Conservation (phyloP, 805 yeast species). For the Yamadazyma tumulicola region DNA sequence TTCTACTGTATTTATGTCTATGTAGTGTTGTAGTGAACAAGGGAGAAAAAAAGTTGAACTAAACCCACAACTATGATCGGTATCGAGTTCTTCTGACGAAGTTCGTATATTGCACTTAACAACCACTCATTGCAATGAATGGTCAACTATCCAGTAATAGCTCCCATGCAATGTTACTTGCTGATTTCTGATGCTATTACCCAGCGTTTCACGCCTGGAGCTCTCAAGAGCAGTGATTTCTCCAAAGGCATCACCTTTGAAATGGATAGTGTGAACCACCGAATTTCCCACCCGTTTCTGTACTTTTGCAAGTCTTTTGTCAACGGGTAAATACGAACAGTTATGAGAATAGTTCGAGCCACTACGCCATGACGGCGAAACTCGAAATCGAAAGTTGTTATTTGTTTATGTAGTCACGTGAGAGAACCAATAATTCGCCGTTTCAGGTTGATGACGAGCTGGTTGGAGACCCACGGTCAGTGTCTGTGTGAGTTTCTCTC, state of each 20-base stretch:
- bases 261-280: conserved; percentile 55
- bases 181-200: conserved; percentile 54
- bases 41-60: conserved; percentile 21
- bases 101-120: conserved; percentile 63
- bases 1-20: too few relatives aligned
- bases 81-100: conserved; percentile 48
- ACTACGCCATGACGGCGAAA: conserved; percentile 11
- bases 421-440: too few relatives aligned
- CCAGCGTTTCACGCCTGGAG: conserved; percentile 55
- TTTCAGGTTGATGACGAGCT: too few relatives aligned
- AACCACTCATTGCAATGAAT: conserved; percentile 36
- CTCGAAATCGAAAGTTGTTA: too few relatives aligned
- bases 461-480: too few relatives aligned
- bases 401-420: too few relatives aligned
- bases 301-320: conserved; percentile 23
- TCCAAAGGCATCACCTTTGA: conserved; percentile 6
- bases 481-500: too few relatives aligned
- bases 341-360: conserved; percentile 36
- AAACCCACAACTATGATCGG: conserved; percentile 55
- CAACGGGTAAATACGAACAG: conserved; percentile 48
- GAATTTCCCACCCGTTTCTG: conserved; percentile 57
- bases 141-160: conserved; percentile 55
- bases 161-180: conserved; percentile 44
- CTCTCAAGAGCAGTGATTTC: conserved; percentile 49
- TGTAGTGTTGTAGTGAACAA: not conserved